These are phyloP conservation scores for Phlyctochytrium planicorne DNA, from an alignment of 192 early-diverging fungal species.

Conservation along the genomic window DNA sequence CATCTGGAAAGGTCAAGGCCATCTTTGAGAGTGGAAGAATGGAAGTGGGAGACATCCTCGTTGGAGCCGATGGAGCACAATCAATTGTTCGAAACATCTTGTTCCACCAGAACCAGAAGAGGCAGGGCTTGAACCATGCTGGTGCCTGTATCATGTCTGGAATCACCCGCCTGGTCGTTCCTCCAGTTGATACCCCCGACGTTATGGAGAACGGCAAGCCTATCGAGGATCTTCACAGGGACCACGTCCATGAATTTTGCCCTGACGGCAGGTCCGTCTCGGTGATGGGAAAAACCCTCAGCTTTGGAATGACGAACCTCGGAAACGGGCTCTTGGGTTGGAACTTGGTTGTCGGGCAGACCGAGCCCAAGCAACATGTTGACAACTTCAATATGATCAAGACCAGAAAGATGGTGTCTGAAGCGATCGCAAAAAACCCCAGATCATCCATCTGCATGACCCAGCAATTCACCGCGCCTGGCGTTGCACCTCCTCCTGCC, in stretches of 20 bases:
- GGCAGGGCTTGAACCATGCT: slow-evolving; percentile 26
- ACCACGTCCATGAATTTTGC: slow-evolving; percentile 38
- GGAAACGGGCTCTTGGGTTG: slow-evolving; percentile 55
- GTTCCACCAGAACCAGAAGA: slow-evolving; percentile 13
- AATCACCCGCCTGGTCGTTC: slow-evolving; percentile 34
- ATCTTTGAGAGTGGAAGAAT: slow-evolving; percentile 42
- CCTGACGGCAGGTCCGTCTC: slow-evolving; percentile 40
- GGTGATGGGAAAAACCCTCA: slow-evolving; percentile 33
- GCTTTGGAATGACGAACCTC: slow-evolving; percentile 48
- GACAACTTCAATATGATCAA: slow-evolving; percentile 22
- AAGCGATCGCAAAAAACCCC: slow-evolving; percentile 29
- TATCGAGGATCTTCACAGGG: slow-evolving; percentile 27
- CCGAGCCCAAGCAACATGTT: slow-evolving; percentile 32
- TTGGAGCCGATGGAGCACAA: slow-evolving; percentile 49
- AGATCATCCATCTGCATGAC: slow-evolving; percentile 10
- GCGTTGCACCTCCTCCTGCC: no score
- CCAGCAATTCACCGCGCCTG: neutral
- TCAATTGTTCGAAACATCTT: slow-evolving; percentile 48
- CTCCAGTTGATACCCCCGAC: slow-evolving; percentile 34
- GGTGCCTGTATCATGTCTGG: slow-evolving; percentile 42
- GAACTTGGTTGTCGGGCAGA: slow-evolving; percentile 47
- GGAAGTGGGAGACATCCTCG: slow-evolving; percentile 38
- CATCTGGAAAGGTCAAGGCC: slow-evolving; percentile 38
- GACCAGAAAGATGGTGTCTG: slow-evolving; percentile 25
- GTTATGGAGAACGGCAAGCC: slow-evolving; percentile 27